These are phyloP conservation scores for Byssoonygena ceratinophila DNA, from an alignment of 2,329 filamentous ascomycete genomes.

Conservation along the genomic window DNA sequence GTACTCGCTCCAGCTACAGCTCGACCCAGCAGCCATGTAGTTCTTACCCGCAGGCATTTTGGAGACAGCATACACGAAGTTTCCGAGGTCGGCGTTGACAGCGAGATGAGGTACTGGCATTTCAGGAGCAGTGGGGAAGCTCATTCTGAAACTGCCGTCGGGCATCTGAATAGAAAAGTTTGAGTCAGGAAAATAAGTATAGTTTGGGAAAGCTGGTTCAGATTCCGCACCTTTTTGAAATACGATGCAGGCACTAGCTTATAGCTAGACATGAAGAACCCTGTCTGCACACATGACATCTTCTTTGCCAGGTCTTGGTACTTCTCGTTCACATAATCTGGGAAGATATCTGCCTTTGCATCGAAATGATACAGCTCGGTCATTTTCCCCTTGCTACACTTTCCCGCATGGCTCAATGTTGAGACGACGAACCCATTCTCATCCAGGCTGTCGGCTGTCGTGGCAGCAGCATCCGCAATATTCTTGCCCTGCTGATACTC, in stretches of 20 bases:
- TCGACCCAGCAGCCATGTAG: conserved; percentile 42
- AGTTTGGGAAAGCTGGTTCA: background rate
- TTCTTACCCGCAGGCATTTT: conserved; percentile 42
- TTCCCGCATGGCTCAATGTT: conserved; percentile 41
- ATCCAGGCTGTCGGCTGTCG: conserved; percentile 33
- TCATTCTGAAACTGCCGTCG: conserved; percentile 40
- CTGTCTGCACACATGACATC: conserved; percentile 43
- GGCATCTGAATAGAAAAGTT: conserved; percentile 21
- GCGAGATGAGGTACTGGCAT: conserved; percentile 38
- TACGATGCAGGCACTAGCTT: conserved; percentile 40
- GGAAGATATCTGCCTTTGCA: conserved; percentile 44
- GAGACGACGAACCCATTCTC: conserved; percentile 43
- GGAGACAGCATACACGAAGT: conserved; percentile 41
- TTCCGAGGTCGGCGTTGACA: conserved; percentile 40
- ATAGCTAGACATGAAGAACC: conserved; percentile 42
- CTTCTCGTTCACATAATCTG: conserved; percentile 31
- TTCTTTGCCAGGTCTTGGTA: conserved; percentile 40
- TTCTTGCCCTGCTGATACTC: conserved; percentile 30
- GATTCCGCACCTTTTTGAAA: conserved; percentile 35
- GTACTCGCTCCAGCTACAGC: conserved; percentile 40
- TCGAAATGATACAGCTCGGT: conserved; percentile 42
- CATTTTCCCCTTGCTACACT: conserved; percentile 39
- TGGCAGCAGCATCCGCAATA: conserved; percentile 34
- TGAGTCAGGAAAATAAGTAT: background rate
- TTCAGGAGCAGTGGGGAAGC: conserved; percentile 37